phyloP scores from a whole-genome alignment of 768 basidiomycete genomes.

The Tulasnella sp. region DNA sequence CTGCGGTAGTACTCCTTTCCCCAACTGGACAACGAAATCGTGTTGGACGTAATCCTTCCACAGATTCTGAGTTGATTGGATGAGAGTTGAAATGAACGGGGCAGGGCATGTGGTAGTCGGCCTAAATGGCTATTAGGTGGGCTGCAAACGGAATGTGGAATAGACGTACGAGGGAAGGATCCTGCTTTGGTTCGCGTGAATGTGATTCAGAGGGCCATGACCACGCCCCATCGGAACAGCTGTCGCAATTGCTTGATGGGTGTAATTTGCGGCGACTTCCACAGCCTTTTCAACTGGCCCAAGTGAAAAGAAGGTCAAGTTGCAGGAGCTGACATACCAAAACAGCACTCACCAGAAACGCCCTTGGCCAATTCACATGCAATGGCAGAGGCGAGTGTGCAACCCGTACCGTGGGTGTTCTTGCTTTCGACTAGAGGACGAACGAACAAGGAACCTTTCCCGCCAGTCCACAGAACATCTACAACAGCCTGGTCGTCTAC shows the following conservation, averaged over 20 bases:
- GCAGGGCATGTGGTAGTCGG: constrained; percentile 53
- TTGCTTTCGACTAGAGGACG: constrained; percentile 55
- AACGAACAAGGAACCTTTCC: constrained; percentile 40
- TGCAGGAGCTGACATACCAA: not conserved
- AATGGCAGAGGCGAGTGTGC: constrained; percentile 80
- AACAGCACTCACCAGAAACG: constrained; percentile 32
- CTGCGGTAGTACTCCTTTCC: constrained; percentile 56
- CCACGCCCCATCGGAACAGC: constrained; percentile 64
- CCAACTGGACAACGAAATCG: constrained; percentile 71
- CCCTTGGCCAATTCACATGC: constrained; percentile 57
- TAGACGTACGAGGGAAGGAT: constrained; percentile 49
- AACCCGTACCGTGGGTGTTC: constrained; percentile 88
- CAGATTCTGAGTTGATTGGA: constrained; percentile 43
- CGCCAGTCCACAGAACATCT: constrained; percentile 15
- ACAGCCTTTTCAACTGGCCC: constrained; percentile 52
- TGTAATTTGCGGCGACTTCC: constrained; percentile 56
- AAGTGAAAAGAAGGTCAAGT: not conserved
- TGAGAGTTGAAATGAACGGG: constrained; percentile 60
- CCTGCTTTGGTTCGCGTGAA: constrained; percentile 48
- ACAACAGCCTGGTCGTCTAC: not conserved
- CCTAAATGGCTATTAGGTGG: constrained; percentile 36
- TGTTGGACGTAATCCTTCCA: constrained; percentile 79
- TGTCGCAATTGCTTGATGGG: constrained; percentile 62
- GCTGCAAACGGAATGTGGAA: too few species aligned
- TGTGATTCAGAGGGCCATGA: constrained; percentile 80